These are phyloP conservation scores for Tetradesmus obliquus DNA, from an alignment of 139 green algal species.

Conservation along the genomic window DNA sequence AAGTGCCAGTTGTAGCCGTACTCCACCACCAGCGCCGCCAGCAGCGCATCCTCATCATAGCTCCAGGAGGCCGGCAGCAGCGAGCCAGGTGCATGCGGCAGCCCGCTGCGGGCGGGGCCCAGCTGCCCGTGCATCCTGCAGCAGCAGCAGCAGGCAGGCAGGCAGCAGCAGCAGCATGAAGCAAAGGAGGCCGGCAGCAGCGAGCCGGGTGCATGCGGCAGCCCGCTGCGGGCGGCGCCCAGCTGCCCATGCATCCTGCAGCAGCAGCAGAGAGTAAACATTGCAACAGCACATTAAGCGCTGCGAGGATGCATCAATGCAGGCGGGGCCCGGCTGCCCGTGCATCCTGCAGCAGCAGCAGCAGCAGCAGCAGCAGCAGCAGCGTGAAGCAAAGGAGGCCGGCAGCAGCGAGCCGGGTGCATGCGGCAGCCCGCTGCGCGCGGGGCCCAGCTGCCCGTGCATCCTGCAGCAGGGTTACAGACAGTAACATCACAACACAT, in stretches of 20 bases:
- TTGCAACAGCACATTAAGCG: neutral
- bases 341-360: constrained; percentile 16
- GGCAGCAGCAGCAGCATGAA: neutral
- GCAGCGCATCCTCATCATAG: constrained; percentile 46
- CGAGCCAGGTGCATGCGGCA: neutral
- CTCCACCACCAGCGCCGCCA: constrained; percentile 40
- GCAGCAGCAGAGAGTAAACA: neutral
- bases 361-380: neutral
- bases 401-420: neutral
- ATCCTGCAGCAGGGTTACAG: neutral
- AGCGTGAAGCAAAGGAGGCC: neutral
- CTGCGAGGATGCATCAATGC: neutral
- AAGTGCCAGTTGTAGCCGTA: constrained; percentile 48
- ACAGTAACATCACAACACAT: neutral
- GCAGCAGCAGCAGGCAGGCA: neutral
- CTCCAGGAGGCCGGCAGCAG: constrained; percentile 26
- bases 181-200: neutral
- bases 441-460: neutral
- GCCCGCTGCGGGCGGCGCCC: neutral
- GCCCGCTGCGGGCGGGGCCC: neutral
- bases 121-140: constrained; percentile 26
- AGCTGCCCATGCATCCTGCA: neutral
- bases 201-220: neutral
- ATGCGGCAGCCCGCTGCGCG: neutral
- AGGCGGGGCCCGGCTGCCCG: neutral